A percentile compares a stretch with the other conserved stretches of the same genome.
Evolutionary conservation across 2,329 filamentous ascomycete genomes (phyloP).

Genomic region (Talaromyces sp.): DNA sequence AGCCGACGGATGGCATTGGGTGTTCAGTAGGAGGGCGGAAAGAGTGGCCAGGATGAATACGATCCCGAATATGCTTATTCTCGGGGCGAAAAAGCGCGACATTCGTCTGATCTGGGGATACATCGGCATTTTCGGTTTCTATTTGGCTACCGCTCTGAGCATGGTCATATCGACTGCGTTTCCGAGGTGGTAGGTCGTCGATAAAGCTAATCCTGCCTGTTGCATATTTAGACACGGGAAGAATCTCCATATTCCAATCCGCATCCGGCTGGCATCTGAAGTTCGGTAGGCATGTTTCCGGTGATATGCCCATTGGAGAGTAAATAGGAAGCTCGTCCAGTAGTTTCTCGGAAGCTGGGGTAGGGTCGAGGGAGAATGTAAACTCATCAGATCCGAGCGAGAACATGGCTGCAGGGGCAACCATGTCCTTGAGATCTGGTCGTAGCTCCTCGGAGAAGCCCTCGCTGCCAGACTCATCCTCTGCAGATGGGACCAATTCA

Average conservation of each 20-base stretch:
- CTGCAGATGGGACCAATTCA: constrained; percentile 60
- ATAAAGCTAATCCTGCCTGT: constrained; percentile 71
- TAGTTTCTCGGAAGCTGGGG: constrained; percentile 68
- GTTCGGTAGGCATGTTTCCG: constrained; percentile 52
- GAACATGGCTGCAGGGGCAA: constrained; percentile 73
- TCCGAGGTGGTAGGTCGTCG: constrained; percentile 60
- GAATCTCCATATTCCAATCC: constrained; percentile 67
- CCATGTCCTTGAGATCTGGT: constrained; percentile 36
- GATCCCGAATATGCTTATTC: constrained; percentile 82
- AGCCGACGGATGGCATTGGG: constrained; percentile 80
- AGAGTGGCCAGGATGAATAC: constrained; percentile 83
- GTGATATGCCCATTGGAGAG: constrained; percentile 53
- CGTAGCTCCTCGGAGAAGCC: constrained; percentile 41
- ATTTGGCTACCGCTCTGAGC: constrained; percentile 65
- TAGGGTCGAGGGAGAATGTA: constrained; percentile 70
- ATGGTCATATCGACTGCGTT: constrained; percentile 79
- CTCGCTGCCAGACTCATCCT: constrained; percentile 53
- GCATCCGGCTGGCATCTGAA: constrained; percentile 63
- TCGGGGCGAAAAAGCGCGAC: constrained; percentile 87
- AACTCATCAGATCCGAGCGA: constrained; percentile 76
- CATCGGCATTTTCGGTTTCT: constrained; percentile 44
- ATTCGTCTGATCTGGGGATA: constrained; percentile 65
- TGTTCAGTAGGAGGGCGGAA: constrained; percentile 91
- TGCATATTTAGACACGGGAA: constrained; percentile 82
- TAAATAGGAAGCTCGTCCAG: constrained; percentile 79